These are phyloP conservation scores for Monosporascus sp. DNA, from an alignment of 2,329 filamentous ascomycete species.

Conservation along the genomic window DNA sequence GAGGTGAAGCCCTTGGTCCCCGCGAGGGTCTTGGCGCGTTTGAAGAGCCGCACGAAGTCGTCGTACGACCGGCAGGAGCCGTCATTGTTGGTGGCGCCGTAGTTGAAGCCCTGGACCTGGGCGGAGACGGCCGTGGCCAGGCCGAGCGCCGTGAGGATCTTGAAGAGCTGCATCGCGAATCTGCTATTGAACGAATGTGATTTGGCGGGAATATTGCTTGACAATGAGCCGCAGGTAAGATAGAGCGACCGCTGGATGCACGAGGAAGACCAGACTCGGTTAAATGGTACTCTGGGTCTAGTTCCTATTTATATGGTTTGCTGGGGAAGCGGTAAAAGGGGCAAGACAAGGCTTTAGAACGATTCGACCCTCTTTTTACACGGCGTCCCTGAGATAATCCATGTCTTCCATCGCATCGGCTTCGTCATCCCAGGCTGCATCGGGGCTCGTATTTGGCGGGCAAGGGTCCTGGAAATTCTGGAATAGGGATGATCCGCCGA, in stretches of 20 bases:
- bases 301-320: too few relatives aligned
- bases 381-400: not conserved
- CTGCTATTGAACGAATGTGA: not conserved
- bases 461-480: not conserved
- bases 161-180: conserved; percentile 13
- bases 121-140: conserved; percentile 10
- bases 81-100: conserved; percentile 34
- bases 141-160: conserved; percentile 10
- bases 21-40: conserved; percentile 36
- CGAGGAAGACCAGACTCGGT: not conserved
- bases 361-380: not conserved
- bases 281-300: too few relatives aligned
- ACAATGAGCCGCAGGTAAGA: not conserved
- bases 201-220: not conserved
- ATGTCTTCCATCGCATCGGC: not conserved
- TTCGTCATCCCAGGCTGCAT: not conserved
- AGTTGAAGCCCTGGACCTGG: conserved; percentile 38
- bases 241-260: not conserved
- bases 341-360: not conserved
- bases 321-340: not conserved
- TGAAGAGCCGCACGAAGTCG: conserved; percentile 39
- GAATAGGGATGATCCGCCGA: not conserved
- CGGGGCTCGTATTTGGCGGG: not conserved
- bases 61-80: conserved; percentile 34
- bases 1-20: conserved; percentile 36